Base-by-base conservation (phyloP, 306 rosid species). In the Pachyrhizus erosus region DNA sequence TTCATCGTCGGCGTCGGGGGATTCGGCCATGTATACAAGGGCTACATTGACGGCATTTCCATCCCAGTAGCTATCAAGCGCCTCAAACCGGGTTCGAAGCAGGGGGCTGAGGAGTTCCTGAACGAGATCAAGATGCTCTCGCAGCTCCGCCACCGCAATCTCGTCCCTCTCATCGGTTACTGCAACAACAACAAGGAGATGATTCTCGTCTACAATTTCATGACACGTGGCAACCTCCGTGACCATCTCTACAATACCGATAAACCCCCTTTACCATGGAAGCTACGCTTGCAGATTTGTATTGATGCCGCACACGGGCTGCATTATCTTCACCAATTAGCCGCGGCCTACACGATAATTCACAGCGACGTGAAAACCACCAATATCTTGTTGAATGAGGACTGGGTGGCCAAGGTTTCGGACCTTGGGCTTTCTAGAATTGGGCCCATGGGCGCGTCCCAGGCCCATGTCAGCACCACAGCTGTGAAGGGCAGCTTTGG, bases 341-440 rank as follows among this genome's bases (percentile, higher is more conserved):
- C 74, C 2, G 11, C 1, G 3, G 70, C 64, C 58, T 42, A 80
- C 48, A 42, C 68, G 0, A 87, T 91, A 46, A 89, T 91, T 18
- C 94, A 91, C 82, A 87, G 94, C 1, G 94, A 91, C 20, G 94
- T 91, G 61, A 91, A 89, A 69, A 85, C 88, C 3, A 89, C 91
- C 0, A 91, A 91, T 7, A 91, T 91, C 18, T 40, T 91, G 3
- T 24, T 91, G 11, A 89, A 91, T 10, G 86, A 87, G 0, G 80
- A 87, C 0, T 83, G 86, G 87, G 81, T 57, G 0, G 91, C 94
- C 0, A 89, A 87, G 73, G 88, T 91, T 73, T 85, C 92, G 0
- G 92, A 91, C 37, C 87, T 91, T n/a, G 94, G 94, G 68, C 27
- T 91, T 20, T 89, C 91, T 1, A 65, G 86, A 48, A 62, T 84